A percentile compares a stretch with the other conserved stretches of the same genome.
phyloP scores from a whole-genome alignment of 352 stramenopile genomes.

The Phytophthora citrophthora region DNA sequence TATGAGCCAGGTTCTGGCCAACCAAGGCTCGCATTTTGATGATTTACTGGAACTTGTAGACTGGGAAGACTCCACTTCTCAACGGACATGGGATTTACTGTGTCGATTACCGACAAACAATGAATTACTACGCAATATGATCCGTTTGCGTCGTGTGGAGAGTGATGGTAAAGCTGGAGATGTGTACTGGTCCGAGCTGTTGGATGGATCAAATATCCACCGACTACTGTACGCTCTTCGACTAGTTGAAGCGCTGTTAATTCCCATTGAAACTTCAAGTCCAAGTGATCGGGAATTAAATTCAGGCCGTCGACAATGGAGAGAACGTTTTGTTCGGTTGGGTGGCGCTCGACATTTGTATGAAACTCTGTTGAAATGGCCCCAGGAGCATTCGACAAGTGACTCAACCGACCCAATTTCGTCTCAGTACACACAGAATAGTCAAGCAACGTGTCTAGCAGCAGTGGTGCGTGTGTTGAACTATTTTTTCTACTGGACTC shows the following conservation, averaged over 20 bases:
- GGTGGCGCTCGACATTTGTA: slow-evolving; percentile 59
- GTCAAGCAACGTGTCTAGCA: slow-evolving; percentile 56
- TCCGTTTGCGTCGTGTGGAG: slow-evolving; percentile 44
- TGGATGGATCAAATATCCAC: slow-evolving; percentile 57
- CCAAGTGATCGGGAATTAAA: slow-evolving; percentile 30
- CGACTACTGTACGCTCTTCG: slow-evolving; percentile 71
- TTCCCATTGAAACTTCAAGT: slow-evolving; percentile 38
- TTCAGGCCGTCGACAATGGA: slow-evolving; percentile 69
- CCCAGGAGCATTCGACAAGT: background rate
- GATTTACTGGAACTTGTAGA: slow-evolving; percentile 67
- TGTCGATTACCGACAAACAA: slow-evolving; percentile 77
- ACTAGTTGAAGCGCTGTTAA: slow-evolving; percentile 70
- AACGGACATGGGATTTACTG: slow-evolving; percentile 78
- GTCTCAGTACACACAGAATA: slow-evolving; percentile 42
- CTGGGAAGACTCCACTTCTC: slow-evolving; percentile 52
- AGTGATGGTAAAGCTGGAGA: slow-evolving; percentile 9
- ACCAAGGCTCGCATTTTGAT: slow-evolving; percentile 59
- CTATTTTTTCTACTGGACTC: slow-evolving; percentile 49
- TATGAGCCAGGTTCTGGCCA: slow-evolving; percentile 67
- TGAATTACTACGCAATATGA: slow-evolving; percentile 66
- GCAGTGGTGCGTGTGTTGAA: slow-evolving; percentile 51
- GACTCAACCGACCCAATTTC: slow-evolving; percentile 1
- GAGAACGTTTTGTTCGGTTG: slow-evolving; percentile 77
- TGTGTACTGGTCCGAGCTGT: slow-evolving; percentile 52
- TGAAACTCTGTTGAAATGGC: slow-evolving; percentile 41